Evolutionary conservation across 805 yeast species (phyloP), one percentile per base, ranked within the genome.

Genomic region (Yamadazyma paraphyllophila): DNA sequence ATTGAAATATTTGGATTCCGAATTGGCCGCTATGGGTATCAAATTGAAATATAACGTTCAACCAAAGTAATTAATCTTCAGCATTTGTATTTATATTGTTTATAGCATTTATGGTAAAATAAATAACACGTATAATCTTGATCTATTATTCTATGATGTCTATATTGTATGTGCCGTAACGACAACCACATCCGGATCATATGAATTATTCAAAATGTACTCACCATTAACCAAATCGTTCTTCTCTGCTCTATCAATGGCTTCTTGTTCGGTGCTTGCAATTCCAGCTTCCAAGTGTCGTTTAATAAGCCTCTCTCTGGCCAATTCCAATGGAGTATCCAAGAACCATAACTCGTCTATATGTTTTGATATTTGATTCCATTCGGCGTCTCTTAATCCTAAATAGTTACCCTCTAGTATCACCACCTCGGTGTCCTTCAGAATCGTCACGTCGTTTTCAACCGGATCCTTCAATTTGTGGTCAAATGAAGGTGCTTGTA

Each of bases 1-100:
- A 29, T 79, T 94, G 77, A 87, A 91, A 63, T 94, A 92, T 63
- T 76, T 94, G 63, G 98, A 94, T 60, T 88, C 96, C 29, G 99
- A 94, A 67, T 77, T 94, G 56, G 82, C 96, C 13, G 98, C 99
- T 12, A 94, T 94, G 99, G 98, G 98, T 70, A 90, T 94, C 56
- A 83, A 87, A 67, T 77, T 94, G 85, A 82, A 85, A 53, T 92
- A 88, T 71, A 88, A 88, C 58, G 96, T 91, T 43, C 83, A 77
- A 44, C 96, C 90, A 11, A 45, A 36, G 37, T 45, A 8, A 27
- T 14, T 10, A 31, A 26, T 15, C 33, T 14, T 34, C 39, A 37
- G 45, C 45, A 42, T 42, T 42, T 36, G 46, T 37, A 43, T 43
- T 38, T 44, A 44, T 44, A 39, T 35, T 29, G 41, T 35, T 44